Conservation (phyloP, 2,329 filamentous ascomycete species). For the Ceratocystis variospora region DNA sequence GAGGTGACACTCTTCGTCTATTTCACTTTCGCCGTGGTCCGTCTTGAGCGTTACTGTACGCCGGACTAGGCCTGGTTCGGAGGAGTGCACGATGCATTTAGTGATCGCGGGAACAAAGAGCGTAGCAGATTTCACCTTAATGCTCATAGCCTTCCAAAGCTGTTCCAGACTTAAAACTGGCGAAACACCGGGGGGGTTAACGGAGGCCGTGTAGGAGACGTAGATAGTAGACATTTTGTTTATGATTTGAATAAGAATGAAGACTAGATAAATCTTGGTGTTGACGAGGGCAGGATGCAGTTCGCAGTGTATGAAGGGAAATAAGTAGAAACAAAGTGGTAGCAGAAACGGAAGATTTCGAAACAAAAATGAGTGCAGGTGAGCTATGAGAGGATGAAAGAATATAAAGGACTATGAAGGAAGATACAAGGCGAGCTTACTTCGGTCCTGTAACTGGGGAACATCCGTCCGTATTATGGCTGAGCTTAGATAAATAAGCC, state of each 20-base stretch:
- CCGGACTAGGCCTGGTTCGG: conserved; percentile 16
- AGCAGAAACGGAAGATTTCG: background rate
- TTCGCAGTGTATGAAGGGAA: background rate
- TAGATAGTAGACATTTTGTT: conserved; percentile 10
- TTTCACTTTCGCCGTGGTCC: conserved; percentile 6
- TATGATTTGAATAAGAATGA: background rate
- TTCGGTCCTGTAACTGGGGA: background rate
- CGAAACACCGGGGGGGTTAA: conserved; percentile 23
- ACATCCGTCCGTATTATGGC: background rate
- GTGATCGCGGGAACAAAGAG: conserved; percentile 24
- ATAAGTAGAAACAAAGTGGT: background rate
- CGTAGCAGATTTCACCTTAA: conserved; percentile 24
- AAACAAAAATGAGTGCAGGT: background rate
- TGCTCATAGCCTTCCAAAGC: conserved; percentile 24
- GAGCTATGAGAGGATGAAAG: background rate
- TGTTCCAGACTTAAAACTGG: conserved; percentile 22
- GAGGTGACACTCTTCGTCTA: conserved; percentile 26
- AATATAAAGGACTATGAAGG: background rate
- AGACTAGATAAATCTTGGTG: background rate
- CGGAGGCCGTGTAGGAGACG: conserved; percentile 24
- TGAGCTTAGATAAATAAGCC: too few relatives aligned
- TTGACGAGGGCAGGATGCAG: background rate
- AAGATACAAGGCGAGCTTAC: background rate
- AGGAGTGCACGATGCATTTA: conserved; percentile 16
- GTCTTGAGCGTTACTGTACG: conserved; percentile 23